Percentiles rank a stretch among this genome's conserved stretches.
Conservation (phyloP, 1,284 basidiomycete genomes). For the Sanghuangporus weigelae region DNA sequence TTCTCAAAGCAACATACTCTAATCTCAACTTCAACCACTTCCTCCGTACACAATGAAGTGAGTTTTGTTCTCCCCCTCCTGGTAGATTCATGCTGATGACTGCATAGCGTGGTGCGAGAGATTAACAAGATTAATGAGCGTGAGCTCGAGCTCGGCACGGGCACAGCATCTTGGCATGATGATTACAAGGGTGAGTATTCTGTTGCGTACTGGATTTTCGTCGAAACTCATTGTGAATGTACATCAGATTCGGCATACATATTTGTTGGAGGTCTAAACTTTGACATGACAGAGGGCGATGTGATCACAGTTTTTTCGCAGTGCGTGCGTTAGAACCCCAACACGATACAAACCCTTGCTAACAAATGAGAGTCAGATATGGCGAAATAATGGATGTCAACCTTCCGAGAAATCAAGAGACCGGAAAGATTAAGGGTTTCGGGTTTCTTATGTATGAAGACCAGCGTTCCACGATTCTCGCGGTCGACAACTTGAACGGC, state of each 20-base stretch:
- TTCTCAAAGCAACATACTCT: slow-evolving; percentile 4
- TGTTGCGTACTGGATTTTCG: not conserved
- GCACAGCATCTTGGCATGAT: slow-evolving; percentile 91
- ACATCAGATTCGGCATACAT: slow-evolving; percentile 87
- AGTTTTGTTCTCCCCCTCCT: slow-evolving; percentile 26
- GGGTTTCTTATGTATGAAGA: slow-evolving; percentile 99
- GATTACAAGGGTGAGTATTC: slow-evolving; percentile 72
- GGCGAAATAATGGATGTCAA: slow-evolving; percentile 96
- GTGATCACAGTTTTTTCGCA: slow-evolving; percentile 98
- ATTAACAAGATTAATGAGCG: slow-evolving; percentile 90
- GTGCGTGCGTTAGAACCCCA: slow-evolving; percentile 41
- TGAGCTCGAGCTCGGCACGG: slow-evolving; percentile 80
- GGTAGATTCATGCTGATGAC: slow-evolving; percentile 16
- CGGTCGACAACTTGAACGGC: slow-evolving; percentile 98
- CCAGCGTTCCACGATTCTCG: slow-evolving; percentile 91
- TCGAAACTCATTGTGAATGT: slow-evolving; percentile 8
- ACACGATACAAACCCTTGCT: slow-evolving; percentile 1
- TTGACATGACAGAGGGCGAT: slow-evolving; percentile 93
- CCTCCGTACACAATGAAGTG: slow-evolving; percentile 55
- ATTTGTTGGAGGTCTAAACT: slow-evolving; percentile 83
- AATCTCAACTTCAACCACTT: not conserved
- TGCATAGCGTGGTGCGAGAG: slow-evolving; percentile 79
- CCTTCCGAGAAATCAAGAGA: slow-evolving; percentile 88
- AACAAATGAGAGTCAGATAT: slow-evolving; percentile 49
- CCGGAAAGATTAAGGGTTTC: slow-evolving; percentile 87